Percentiles rank a stretch among this genome's conserved stretches.
phyloP scores from a whole-genome alignment of 163 green algal species.

The Prototheca cutis region DNA sequence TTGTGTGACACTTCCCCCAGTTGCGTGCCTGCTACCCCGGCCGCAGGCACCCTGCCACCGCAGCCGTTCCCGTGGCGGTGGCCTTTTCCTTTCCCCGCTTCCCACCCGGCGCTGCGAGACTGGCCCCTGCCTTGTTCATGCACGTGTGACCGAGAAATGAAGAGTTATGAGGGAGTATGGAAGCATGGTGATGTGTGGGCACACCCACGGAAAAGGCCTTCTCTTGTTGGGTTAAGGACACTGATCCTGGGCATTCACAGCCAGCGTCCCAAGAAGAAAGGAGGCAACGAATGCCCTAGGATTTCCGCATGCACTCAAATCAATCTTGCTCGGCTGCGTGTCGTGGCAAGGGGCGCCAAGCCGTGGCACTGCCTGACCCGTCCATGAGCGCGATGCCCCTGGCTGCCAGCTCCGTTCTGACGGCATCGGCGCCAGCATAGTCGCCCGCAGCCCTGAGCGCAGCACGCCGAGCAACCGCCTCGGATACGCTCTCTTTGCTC shows the following conservation, averaged over 20 bases:
- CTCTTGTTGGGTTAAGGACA: too few relatives aligned
- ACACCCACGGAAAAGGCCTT: too few relatives aligned
- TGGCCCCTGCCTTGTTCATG: neutral
- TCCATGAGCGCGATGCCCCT: neutral
- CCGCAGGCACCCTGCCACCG: too few relatives aligned
- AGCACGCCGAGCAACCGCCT: slow-evolving; percentile 47
- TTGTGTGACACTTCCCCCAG: too few relatives aligned
- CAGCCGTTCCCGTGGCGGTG: too few relatives aligned
- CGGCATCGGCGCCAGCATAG: slow-evolving; percentile 66
- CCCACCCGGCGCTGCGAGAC: too few relatives aligned
- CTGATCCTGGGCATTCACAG: too few relatives aligned
- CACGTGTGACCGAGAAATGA: neutral
- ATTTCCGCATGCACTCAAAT: too few relatives aligned
- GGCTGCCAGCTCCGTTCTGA: slow-evolving; percentile 15
- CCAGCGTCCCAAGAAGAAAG: too few relatives aligned
- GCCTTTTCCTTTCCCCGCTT: too few relatives aligned
- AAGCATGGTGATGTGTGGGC: neutral
- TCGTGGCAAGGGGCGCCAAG: neutral
- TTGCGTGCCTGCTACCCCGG: too few relatives aligned
- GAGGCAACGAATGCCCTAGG: too few relatives aligned
- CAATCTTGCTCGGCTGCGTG: neutral
- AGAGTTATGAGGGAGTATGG: neutral
- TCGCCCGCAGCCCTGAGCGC: slow-evolving; percentile 63
- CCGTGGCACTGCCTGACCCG: neutral
- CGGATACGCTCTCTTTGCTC: slow-evolving; percentile 48